Evolutionary conservation across 345 rosid species (phyloP), one percentile per base, ranked within the genome.

Genomic region (Gossypium arboreum): DNA sequence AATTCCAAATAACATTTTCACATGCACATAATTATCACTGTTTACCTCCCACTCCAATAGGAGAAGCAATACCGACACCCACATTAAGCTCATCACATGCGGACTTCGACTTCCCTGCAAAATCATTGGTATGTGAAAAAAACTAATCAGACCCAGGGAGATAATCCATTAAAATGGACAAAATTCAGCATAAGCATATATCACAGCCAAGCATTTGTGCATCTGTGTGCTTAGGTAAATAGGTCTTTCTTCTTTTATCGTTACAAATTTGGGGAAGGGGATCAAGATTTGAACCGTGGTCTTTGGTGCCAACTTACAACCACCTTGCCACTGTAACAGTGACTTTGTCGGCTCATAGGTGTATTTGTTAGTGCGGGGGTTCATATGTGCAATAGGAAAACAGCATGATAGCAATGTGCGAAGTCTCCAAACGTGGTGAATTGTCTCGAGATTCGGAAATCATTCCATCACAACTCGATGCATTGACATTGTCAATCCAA

Each of bases 101-200:
- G 27, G 67, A 55, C 76, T 86, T 82, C 45, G 82, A 78, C 73
- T 57, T 68, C 60, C 85, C 89, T 86, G 87, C 79, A 83, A 75
- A 80, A 76, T 8, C 67, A 73, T 69, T 11, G 54, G 15, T 34
- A 81, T 75, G 15, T 60, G 27, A 67, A 20, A 20, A 20, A 20
- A 81, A 66, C 65, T 73, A 25, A 22, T 51, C 44, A 25, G 59
- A 68, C 24, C 44, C 8, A n/a, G 43, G 4, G 58, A 15, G 45
- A 50, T 50, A 16, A 50, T 27, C 50, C 72, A 25, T 20, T 24
- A 8, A 48, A 27, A 50, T 3, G 29, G 8, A 25, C 12, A 50
- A 47, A 47, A 48, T 12, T 24, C 12, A 13, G 52, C 13, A 68
- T 15, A 24, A 24, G 43, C 16, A 25, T 69, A 27, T 69, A 50